Evolutionary conservation across 1,284 basidiomycete species (phyloP).

Genomic region (Cystobasidiaceae sp.): DNA sequence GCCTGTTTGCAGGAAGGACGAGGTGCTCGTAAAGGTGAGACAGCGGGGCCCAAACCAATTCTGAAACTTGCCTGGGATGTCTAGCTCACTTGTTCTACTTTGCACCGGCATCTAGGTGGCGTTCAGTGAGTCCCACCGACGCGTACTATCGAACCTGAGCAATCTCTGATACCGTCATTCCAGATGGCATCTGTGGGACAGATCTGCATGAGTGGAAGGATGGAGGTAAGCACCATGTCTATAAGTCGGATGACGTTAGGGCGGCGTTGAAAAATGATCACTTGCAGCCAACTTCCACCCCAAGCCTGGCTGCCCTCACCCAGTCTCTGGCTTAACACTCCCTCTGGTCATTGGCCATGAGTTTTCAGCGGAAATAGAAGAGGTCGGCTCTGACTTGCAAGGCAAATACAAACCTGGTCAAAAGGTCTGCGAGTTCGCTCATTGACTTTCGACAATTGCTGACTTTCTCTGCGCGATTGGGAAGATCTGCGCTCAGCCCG

Average conservation of each 20-base stretch:
- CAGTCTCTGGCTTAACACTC: slow-evolving; percentile 17
- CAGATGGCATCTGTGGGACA: slow-evolving; percentile 24
- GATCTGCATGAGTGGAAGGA: slow-evolving; percentile 30
- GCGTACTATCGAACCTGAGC: background rate
- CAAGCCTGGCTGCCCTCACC: slow-evolving; percentile 24
- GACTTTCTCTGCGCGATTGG: background rate
- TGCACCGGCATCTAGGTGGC: too few relatives aligned
- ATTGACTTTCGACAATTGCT: background rate
- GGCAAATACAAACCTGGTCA: slow-evolving; percentile 27
- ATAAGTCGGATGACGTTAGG: background rate
- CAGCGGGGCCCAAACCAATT: background rate
- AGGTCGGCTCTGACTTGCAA: slow-evolving; percentile 21
- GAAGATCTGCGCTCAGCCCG: slow-evolving; percentile 26
- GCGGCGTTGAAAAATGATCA: background rate
- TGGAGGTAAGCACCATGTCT: slow-evolving; percentile 2
- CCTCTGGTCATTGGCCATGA: slow-evolving; percentile 29
- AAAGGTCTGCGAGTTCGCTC: background rate
- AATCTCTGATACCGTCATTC: background rate
- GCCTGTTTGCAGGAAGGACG: slow-evolving; percentile 13
- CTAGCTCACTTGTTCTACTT: background rate
- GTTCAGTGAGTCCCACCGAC: background rate
- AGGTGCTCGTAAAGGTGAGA: slow-evolving; percentile 16
- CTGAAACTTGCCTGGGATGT: background rate
- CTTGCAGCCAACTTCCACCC: slow-evolving; percentile 27
- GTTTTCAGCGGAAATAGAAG: slow-evolving; percentile 3